phyloP scores from a whole-genome alignment of 164 flowering plant species.

The Berberis vulgaris region DNA sequence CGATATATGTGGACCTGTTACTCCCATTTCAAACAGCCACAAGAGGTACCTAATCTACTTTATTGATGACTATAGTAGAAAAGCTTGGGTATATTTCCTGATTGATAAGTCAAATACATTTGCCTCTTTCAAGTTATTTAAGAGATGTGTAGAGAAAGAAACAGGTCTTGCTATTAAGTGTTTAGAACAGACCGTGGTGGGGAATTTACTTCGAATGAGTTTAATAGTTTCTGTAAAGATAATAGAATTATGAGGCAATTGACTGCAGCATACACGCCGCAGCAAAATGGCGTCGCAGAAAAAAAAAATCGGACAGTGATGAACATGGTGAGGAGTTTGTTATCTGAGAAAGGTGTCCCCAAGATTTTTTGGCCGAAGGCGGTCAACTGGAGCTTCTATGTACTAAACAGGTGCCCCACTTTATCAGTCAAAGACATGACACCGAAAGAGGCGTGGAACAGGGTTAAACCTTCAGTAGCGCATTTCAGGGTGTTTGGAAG shows the following conservation, averaged over 20 bases:
- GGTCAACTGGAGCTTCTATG: slow-evolving; percentile 1
- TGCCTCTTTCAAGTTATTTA: background rate
- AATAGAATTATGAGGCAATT: background rate
- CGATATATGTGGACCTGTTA: background rate
- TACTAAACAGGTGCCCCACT: background rate
- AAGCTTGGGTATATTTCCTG: background rate
- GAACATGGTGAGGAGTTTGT: slow-evolving; percentile 1
- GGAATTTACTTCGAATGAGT: slow-evolving; percentile 7
- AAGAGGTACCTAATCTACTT: slow-evolving; percentile 1
- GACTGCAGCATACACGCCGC: background rate
- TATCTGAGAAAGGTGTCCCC: background rate
- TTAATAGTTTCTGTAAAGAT: slow-evolving; percentile 1
- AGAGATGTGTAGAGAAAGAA: background rate
- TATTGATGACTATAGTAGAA: background rate
- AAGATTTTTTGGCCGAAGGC: background rate
- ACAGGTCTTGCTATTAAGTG: background rate
- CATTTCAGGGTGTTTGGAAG: slow-evolving; percentile 3
- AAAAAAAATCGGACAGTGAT: background rate
- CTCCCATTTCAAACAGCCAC: background rate
- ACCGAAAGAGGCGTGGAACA: background rate
- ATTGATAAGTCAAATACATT: background rate
- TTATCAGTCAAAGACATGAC: background rate
- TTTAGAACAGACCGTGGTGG: slow-evolving; percentile 9
- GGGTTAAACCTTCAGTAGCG: background rate
- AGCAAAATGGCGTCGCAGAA: slow-evolving; percentile 2